phyloP scores from a whole-genome alignment of 768 basidiomycete species.

The Cystoderma amianthinum region DNA sequence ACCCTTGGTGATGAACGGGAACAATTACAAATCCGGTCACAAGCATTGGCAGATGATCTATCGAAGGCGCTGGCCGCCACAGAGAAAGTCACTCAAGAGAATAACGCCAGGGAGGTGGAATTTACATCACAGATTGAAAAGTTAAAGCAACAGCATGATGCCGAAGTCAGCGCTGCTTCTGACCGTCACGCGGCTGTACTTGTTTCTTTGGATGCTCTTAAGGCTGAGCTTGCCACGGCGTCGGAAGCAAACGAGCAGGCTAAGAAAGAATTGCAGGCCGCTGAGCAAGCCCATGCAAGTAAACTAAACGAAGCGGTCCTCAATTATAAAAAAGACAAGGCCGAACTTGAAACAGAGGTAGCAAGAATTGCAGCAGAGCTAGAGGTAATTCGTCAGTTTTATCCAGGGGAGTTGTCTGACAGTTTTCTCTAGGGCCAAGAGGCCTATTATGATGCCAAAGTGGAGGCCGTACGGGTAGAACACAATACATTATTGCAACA shows the following conservation, averaged over 20 bases:
- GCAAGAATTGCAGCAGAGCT: conserved; percentile 52
- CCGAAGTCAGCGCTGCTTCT: conserved; percentile 34
- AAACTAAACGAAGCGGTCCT: conserved; percentile 49
- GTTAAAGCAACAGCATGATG: conserved; percentile 33
- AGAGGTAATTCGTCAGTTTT: conserved; percentile 36
- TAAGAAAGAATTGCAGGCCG: conserved; percentile 33
- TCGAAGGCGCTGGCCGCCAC: conserved; percentile 38
- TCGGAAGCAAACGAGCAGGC: conserved; percentile 41
- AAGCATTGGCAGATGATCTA: conserved; percentile 48
- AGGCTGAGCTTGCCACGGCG: conserved; percentile 37
- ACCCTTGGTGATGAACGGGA: conserved; percentile 51
- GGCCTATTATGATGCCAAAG: conserved; percentile 56
- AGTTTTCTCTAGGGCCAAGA: conserved; percentile 50
- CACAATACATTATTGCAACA: conserved; percentile 56
- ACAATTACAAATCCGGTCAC: conserved; percentile 35
- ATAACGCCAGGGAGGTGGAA: conserved; percentile 40
- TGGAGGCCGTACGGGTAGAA: conserved; percentile 60
- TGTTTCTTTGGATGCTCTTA: conserved; percentile 38
- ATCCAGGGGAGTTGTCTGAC: conserved; percentile 4
- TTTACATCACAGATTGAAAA: conserved; percentile 30
- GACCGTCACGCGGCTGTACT: conserved; percentile 36
- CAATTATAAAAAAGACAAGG: conserved; percentile 39
- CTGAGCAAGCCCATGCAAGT: conserved; percentile 37
- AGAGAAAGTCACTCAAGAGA: conserved; percentile 39
- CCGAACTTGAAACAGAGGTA: conserved; percentile 48